Conservation (phyloP, 2,329 filamentous ascomycete species). For the Monosporascus sp. region DNA sequence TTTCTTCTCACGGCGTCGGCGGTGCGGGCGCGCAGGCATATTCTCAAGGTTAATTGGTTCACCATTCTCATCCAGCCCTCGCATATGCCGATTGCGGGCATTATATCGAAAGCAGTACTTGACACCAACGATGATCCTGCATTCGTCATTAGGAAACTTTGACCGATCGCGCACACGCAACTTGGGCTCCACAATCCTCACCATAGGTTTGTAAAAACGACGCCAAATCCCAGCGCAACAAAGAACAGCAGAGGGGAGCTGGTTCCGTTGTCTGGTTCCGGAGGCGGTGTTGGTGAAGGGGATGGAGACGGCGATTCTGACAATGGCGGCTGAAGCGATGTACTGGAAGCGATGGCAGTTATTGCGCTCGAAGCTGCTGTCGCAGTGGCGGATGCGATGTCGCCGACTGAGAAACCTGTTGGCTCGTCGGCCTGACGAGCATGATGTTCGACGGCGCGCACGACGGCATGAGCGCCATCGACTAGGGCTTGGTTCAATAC, state of each 20-base stretch:
- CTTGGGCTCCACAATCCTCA: constrained; percentile 41
- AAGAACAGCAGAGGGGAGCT: constrained; percentile 84
- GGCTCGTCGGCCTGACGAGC: constrained; percentile 11
- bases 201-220: constrained; percentile 98
- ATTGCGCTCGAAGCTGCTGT: not conserved
- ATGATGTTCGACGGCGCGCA: constrained; percentile 28
- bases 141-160: constrained; percentile 19
- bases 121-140: constrained; percentile 97
- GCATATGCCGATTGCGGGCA: constrained; percentile 78
- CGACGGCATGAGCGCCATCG: constrained; percentile 32
- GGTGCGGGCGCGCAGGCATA: constrained; percentile 74
- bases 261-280: constrained; percentile 33
- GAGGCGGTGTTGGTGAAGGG: constrained; percentile 12
- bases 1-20: constrained; percentile 91
- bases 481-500: constrained; percentile 32
- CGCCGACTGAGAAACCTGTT: not conserved
- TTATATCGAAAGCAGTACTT: constrained; percentile 99
- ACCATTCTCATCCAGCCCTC: constrained; percentile 67
- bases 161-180: not conserved
- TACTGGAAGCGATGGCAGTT: not conserved
- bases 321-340: not conserved
- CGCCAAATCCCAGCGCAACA: constrained; percentile 91
- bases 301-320: constrained; percentile 7
- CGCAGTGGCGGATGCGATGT: constrained; percentile 3
- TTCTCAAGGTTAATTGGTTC: constrained; percentile 84